Base-by-base conservation (phyloP, 2,329 filamentous ascomycete genomes). In the Neofusicoccum cordaticola region DNA sequence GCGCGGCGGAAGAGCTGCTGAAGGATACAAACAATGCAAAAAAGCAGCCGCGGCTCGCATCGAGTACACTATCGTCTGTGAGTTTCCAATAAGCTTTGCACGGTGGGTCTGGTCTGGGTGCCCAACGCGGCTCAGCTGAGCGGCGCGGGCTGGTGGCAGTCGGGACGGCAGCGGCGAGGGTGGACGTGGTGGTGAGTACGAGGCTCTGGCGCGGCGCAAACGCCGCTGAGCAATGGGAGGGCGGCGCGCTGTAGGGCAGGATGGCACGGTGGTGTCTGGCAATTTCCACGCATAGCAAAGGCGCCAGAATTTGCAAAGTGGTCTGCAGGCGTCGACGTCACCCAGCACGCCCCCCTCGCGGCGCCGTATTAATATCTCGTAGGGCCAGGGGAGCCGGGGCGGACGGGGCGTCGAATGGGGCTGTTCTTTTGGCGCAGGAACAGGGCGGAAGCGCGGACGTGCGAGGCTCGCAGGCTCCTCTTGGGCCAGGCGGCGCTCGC, bases 251-350 rank as follows among this genome's bases (percentile, higher is more conserved):
- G 45, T 48, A 31, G 50, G 50, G 39, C 52, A 58, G 53, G 39
- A 13, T 41, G 39, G 53, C 53, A 58, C 53, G 53, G 41, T 56
- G 52, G 17, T 58, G 53, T 58, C 45, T 45, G 53, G 22, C 42
- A 60, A 60, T 60, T 37, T 60, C 56, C 27, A 60, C 56, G 56
- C 56, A 60, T 60, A 11, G 56, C 41, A 47, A 47, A 34, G 15
- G 41, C 19, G 56, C 56, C 56, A 44, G 53, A 58, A 44, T 17
- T 39, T 41, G 53, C 53, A 58, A 52, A 42, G 52, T 56, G 52
- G 22, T 58, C 31, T 45, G 53, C 53, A 60, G 9, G 50, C 50
- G 11, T 52, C 56, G 56, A 60, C 56, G 56, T 60, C 56, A 60
- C 56, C 31, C 27, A 15, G 41, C 34, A 47, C 41, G 41, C 41